Conservation (phyloP, 306 rosid genomes). For the Quercus cerris region DNA sequence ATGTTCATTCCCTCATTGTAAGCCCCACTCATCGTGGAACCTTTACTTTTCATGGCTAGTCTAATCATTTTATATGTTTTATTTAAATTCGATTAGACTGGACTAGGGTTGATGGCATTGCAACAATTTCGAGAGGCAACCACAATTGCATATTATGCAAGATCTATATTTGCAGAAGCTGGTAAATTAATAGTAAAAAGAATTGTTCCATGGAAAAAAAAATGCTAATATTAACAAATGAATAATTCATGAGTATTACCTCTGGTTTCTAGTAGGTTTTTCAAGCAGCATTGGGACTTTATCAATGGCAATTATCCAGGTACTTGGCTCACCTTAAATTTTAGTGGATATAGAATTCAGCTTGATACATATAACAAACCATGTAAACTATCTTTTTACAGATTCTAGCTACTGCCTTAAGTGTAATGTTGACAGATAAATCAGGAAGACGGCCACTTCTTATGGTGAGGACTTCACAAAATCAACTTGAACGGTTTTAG, state of each 20-base stretch:
- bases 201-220: neutral
- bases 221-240: neutral
- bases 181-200: constrained; percentile 32
- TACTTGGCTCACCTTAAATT: constrained; percentile 16
- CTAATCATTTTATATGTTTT: neutral
- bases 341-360: constrained; percentile 12
- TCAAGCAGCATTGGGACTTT: constrained; percentile 68
- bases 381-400: constrained; percentile 13
- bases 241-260: neutral
- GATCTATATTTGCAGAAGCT: constrained; percentile 65
- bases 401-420: constrained; percentile 57
- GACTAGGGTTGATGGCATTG: constrained; percentile 76
- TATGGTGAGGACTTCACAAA: constrained; percentile 34
- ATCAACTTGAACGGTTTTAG: no score
- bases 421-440: constrained; percentile 55
- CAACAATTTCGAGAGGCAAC: constrained; percentile 84
- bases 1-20: constrained; percentile 69
- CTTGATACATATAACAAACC: neutral
- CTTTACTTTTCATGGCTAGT: neutral
- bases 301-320: constrained; percentile 80
- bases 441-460: constrained; percentile 70
- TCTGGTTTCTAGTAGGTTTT: constrained; percentile 57
- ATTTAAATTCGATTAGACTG: constrained; percentile 49
- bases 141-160: constrained; percentile 64
- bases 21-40: constrained; percentile 21